phyloP scores from a whole-genome alignment of 1,284 basidiomycete species.

The Ganoderma sp. region DNA sequence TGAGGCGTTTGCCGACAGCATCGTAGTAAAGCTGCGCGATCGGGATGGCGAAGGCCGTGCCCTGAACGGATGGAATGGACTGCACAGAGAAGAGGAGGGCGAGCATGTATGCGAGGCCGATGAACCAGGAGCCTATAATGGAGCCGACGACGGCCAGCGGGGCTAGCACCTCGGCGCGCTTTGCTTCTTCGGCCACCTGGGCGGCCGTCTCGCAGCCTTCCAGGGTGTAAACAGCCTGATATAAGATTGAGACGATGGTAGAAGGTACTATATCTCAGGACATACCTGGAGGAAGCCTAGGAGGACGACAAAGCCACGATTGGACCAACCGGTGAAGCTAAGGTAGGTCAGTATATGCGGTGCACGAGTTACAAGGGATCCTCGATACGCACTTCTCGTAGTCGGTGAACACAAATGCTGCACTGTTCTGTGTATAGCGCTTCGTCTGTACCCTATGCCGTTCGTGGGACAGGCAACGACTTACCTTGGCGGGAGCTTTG shows the following conservation, averaged over 20 bases:
- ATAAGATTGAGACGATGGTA: not conserved
- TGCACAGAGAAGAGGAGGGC: slow-evolving; percentile 65
- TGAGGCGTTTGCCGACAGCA: slow-evolving; percentile 54
- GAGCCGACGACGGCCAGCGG: slow-evolving; percentile 61
- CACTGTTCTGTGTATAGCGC: slow-evolving; percentile 49
- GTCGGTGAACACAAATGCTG: slow-evolving; percentile 62
- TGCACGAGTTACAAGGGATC: too few relatives aligned
- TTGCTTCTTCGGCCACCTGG: slow-evolving; percentile 66
- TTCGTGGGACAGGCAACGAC: not conserved
- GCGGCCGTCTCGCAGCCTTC: slow-evolving; percentile 70
- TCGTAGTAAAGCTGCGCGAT: slow-evolving; percentile 65
- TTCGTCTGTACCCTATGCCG: not conserved
- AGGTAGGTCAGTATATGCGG: slow-evolving; percentile 5
- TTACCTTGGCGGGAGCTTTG: slow-evolving; percentile 59
- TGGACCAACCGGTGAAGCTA: slow-evolving; percentile 63
- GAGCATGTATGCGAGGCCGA: slow-evolving; percentile 65
- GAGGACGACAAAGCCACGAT: slow-evolving; percentile 61
- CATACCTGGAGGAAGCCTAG: slow-evolving; percentile 53
- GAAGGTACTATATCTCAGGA: not conserved
- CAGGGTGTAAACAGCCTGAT: slow-evolving; percentile 66
- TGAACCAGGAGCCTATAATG: slow-evolving; percentile 65
- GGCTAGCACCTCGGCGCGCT: slow-evolving; percentile 60
- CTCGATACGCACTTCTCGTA: slow-evolving; percentile 52
- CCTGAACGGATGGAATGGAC: slow-evolving; percentile 55
- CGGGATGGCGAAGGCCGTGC: slow-evolving; percentile 58